Evolutionary conservation across 495 filamentous ascomycete genomes (phyloP).

Genomic region (Bacidia gigantensis): DNA sequence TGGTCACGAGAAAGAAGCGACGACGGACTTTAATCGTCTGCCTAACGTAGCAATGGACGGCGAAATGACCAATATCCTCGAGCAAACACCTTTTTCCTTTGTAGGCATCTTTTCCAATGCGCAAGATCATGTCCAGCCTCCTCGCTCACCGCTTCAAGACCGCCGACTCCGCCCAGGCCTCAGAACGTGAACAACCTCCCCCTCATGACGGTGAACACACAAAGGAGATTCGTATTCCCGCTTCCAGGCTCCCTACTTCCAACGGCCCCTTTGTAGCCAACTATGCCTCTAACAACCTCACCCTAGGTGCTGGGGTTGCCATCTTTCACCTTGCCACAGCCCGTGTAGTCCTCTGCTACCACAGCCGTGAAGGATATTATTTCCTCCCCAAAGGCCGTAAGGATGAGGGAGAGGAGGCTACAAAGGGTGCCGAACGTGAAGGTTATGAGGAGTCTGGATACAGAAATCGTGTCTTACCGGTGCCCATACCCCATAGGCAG

Average conservation of each 20-base stretch:
- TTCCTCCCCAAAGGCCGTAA: conserved; percentile 35
- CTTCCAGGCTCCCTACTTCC: not conserved
- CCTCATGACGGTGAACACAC: not conserved
- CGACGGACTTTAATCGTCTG: not conserved
- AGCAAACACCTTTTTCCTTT: too few relatives aligned
- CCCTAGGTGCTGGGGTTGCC: conserved; percentile 30
- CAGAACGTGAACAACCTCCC: not conserved
- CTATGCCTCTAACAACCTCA: conserved; percentile 10
- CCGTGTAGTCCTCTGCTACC: conserved; percentile 32
- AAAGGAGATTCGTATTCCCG: not conserved
- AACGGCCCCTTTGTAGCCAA: not conserved
- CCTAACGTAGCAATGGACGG: not conserved
- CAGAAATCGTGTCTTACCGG: conserved; percentile 33
- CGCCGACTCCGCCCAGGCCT: not conserved
- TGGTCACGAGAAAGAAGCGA: not conserved
- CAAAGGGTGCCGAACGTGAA: conserved; percentile 28
- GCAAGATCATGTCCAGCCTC: not conserved
- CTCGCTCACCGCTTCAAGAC: not conserved
- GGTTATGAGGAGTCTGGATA: conserved; percentile 39
- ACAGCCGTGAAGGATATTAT: conserved; percentile 27
- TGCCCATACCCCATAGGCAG: conserved; percentile 29
- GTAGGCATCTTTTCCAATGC: too few relatives aligned
- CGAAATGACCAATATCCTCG: too few relatives aligned
- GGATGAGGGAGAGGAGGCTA: conserved; percentile 29
- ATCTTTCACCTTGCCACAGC: conserved; percentile 33